Evolutionary conservation across 768 basidiomycete species (phyloP), one percentile per base, ranked within the genome.

Genomic region (Naganishia antarctica): DNA sequence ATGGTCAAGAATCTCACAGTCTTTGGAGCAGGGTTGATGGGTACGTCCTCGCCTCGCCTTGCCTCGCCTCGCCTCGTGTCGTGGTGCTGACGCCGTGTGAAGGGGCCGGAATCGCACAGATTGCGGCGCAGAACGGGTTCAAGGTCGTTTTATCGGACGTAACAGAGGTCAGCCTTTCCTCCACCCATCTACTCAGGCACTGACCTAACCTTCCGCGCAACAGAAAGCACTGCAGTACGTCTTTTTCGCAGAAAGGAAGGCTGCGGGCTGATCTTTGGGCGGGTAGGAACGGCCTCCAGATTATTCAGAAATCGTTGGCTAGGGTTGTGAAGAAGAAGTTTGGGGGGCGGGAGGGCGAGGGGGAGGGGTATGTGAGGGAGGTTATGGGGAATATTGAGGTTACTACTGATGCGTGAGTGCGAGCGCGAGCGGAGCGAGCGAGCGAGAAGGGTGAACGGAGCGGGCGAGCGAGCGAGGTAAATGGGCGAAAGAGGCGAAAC

Each of bases 51-150:
- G 5, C n/a, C n/a, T 21, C n/a, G n/a, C n/a, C n/a, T n/a, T n/a
- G n/a, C n/a, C n/a, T n/a, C n/a, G n/a, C n/a, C n/a, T n/a, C n/a
- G n/a, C n/a, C n/a, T n/a, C n/a, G n/a, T n/a, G n/a, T n/a, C n/a
- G n/a, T n/a, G 28, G 13, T 28, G 18, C 15, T 28, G 44, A 31
- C 4, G 65, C 59, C 5, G n/a, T 69, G 60, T 68, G n/a, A n/a
- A 75, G 77, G 77, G 6, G 78, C 80, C 61, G 80, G 80, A 13
- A 80, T 81, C 31, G 80, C 78, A 4, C 80, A 81, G 60, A 77
- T 81, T 4, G 78, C 78, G 0, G 79, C 80, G 3, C 74, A 76
- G 69, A 76, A 70, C 57, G 80, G 80, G 0, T 68, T 78, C 64
- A 79, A 78, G 70, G 80, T 79, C 18, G 67, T 75, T 1, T 68